Conservation (phyloP, 345 rosid genomes). For the Luvunga scandens region DNA sequence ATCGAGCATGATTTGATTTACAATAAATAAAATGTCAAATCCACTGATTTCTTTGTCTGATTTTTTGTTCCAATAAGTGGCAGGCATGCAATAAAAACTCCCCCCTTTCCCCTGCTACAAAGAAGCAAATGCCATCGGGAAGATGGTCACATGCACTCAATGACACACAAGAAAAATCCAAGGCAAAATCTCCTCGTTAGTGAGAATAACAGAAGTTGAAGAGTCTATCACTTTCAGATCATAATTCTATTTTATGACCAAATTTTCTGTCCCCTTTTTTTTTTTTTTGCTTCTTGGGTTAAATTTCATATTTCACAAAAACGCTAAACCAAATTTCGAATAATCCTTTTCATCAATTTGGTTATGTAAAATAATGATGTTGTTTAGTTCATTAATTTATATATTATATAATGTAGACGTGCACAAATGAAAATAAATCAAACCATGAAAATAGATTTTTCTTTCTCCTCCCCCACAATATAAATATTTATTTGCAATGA, state of each 20-base stretch:
- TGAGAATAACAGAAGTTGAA: too few species aligned
- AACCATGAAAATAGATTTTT: too few species aligned
- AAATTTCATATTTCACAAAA: not conserved
- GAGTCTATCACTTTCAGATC: not conserved
- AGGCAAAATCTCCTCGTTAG: not conserved
- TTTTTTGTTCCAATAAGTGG: not conserved
- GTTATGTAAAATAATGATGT: too few species aligned
- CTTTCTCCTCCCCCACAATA: too few species aligned
- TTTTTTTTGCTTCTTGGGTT: accelerated
- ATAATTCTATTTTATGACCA: too few species aligned
- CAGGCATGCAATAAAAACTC: not conserved
- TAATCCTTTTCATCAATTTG: too few species aligned
- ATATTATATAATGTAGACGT: too few species aligned
- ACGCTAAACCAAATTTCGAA: too few species aligned
- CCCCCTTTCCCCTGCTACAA: not conserved
- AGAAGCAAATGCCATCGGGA: not conserved
- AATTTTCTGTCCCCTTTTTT: too few species aligned
- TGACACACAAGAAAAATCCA: not conserved
- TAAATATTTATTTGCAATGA: too few species aligned
- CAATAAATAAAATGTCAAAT: not conserved
- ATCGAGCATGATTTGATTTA: constrained; percentile 4
- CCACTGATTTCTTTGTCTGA: constrained; percentile 1
- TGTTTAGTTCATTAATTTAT: too few species aligned
- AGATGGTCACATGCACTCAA: not conserved
- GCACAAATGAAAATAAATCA: too few species aligned